phyloP scores from a whole-genome alignment of 2,329 filamentous ascomycete genomes.

The Neospermospora avenae region DNA sequence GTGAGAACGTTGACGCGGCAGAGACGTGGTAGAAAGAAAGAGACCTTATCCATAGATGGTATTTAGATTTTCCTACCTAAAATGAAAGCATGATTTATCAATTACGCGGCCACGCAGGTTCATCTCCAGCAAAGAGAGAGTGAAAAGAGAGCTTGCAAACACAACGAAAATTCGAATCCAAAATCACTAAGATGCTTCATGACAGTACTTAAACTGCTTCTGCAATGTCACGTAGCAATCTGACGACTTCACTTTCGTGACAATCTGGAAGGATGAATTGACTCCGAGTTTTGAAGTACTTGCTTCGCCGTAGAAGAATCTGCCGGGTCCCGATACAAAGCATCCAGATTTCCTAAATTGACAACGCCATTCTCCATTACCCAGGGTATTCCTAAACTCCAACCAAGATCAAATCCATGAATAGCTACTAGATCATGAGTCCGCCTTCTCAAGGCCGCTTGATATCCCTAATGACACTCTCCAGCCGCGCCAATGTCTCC shows the following conservation, averaged over 20 bases:
- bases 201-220: too few relatives aligned
- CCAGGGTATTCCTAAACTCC: slow-evolving; percentile 23
- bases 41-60: neutral
- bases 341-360: neutral
- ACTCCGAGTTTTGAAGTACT: too few relatives aligned
- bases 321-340: too few relatives aligned
- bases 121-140: too few relatives aligned
- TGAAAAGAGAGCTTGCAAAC: too few relatives aligned
- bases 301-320: too few relatives aligned
- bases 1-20: neutral
- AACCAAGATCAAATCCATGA: neutral
- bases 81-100: neutral
- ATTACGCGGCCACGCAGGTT: too few relatives aligned
- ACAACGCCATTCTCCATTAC: slow-evolving; percentile 2
- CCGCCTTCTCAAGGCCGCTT: slow-evolving; percentile 49
- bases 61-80: neutral
- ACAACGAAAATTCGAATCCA: too few relatives aligned
- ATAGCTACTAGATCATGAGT: neutral
- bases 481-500: slow-evolving; percentile 56
- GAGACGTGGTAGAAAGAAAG: neutral
- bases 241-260: too few relatives aligned
- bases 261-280: too few relatives aligned
- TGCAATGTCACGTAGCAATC: too few relatives aligned
- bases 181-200: too few relatives aligned
- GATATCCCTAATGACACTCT: slow-evolving; percentile 58